Conservation (phyloP, 495 filamentous ascomycete species). For the Penicillium pulvis region DNA sequence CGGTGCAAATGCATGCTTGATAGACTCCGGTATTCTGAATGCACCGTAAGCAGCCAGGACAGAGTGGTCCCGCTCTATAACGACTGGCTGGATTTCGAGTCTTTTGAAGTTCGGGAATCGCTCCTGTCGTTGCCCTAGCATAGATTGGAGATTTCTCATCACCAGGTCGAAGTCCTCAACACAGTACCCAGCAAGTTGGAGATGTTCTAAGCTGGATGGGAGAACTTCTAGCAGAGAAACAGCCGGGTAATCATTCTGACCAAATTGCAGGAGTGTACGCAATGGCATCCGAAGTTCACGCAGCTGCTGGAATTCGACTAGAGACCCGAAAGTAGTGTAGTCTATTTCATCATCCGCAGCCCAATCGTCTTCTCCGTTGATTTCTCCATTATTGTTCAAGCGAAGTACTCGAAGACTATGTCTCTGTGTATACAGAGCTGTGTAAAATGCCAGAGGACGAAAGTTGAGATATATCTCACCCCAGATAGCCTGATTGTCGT, state of each 20-base stretch:
- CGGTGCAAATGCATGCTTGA: constrained; percentile 6
- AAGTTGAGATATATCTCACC: background rate
- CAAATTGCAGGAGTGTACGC: constrained; percentile 1
- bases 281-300: constrained; percentile 9
- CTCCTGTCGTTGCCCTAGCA: constrained; percentile 3
- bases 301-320: constrained; percentile 3
- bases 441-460: background rate
- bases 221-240: constrained; percentile 2
- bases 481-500: background rate
- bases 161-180: constrained; percentile 3
- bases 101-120: constrained; percentile 7
- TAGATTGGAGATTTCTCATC: background rate
- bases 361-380: background rate
- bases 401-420: constrained; percentile 4
- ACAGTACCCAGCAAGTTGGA: background rate
- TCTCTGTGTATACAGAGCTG: background rate
- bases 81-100: constrained; percentile 1
- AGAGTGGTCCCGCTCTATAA: background rate
- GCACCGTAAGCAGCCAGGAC: background rate
- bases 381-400: constrained; percentile 2
- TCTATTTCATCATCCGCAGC: background rate
- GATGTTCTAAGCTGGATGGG: background rate
- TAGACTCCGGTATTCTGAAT: background rate
- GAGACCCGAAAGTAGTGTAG: constrained; percentile 5
- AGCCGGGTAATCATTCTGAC: background rate